These are phyloP conservation scores for Botrytis medusae DNA, from an alignment of 2,329 filamentous ascomycete genomes.

Conservation along the genomic window DNA sequence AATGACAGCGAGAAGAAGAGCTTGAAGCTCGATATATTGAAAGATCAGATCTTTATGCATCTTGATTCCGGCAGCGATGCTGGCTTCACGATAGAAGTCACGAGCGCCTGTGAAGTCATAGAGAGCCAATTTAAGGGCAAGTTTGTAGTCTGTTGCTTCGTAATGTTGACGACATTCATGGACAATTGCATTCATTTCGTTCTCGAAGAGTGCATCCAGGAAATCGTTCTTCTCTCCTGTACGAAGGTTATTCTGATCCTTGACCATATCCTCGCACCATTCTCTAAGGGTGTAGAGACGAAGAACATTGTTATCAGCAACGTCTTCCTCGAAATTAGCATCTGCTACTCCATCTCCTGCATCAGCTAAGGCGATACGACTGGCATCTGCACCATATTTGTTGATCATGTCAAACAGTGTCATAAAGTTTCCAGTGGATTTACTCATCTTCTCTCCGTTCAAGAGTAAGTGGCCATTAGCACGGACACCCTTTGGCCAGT, in stretches of 20 bases:
- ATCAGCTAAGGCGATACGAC: slow-evolving; percentile 87
- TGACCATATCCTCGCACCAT: slow-evolving; percentile 85
- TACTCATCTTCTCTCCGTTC: slow-evolving; percentile 98
- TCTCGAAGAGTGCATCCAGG: slow-evolving; percentile 87
- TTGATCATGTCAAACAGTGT: slow-evolving; percentile 80
- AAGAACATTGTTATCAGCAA: slow-evolving; percentile 88
- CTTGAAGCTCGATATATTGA: slow-evolving; percentile 84
- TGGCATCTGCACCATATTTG: slow-evolving; percentile 94
- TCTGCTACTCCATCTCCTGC: slow-evolving; percentile 93
- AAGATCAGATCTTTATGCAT: slow-evolving; percentile 82
- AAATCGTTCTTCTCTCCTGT: slow-evolving; percentile 74
- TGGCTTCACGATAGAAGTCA: slow-evolving; percentile 86
- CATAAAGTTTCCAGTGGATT: slow-evolving; percentile 96
- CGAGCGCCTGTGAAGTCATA: slow-evolving; percentile 90
- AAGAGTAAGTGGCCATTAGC: slow-evolving; percentile 91
- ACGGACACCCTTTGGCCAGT: slow-evolving; percentile 84
- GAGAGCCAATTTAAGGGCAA: slow-evolving; percentile 80
- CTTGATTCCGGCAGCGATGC: slow-evolving; percentile 71
- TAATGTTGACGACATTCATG: slow-evolving; percentile 78
- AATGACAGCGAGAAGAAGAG: slow-evolving; percentile 77
- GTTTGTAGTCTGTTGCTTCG: slow-evolving; percentile 75
- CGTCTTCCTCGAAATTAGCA: slow-evolving; percentile 94
- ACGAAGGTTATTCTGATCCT: slow-evolving; percentile 69
- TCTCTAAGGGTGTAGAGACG: slow-evolving; percentile 79
- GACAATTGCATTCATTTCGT: slow-evolving; percentile 87